A percentile compares a stretch with the other conserved stretches of the same genome.
phyloP scores from a whole-genome alignment of 139 green algal genomes.

The Picochlorum sp. region DNA sequence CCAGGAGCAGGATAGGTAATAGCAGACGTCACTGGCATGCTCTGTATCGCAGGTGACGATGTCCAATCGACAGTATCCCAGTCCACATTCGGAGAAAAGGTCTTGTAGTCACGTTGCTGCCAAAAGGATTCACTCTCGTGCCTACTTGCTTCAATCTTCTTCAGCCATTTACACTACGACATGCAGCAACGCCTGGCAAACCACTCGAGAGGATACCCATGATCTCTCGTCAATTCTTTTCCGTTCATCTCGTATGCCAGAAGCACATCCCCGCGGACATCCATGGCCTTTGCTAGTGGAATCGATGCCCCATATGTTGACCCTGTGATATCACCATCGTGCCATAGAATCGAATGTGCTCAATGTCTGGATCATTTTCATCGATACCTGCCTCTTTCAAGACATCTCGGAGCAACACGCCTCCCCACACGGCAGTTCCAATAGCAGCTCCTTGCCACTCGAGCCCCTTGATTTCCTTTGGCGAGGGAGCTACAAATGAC shows the following conservation, averaged over 20 bases:
- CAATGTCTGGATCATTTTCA: conserved; percentile 18
- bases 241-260: conserved; percentile 95
- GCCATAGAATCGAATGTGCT: conserved; percentile 55
- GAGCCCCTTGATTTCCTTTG: conserved; percentile 56
- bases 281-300: conserved; percentile 54
- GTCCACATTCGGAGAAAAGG: conserved; percentile 62
- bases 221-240: conserved; percentile 54
- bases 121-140: conserved; percentile 60
- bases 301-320: conserved; percentile 60
- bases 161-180: conserved; percentile 75
- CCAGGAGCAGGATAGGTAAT: conserved; percentile 53
- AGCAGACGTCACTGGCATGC: conserved; percentile 59
- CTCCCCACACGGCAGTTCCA: conserved; percentile 60
- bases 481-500: conserved; percentile 7
- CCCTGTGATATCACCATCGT: conserved; percentile 43
- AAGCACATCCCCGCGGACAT: conserved; percentile 55
- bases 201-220: conserved; percentile 68
- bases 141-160: conserved; percentile 38
- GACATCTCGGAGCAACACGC: conserved; percentile 71
- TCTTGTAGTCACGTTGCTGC: conserved; percentile 86
- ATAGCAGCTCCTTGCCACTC: conserved; percentile 69
- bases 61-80: conserved; percentile 82
- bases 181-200: conserved; percentile 65
- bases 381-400: conserved; percentile 48
- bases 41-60: conserved; percentile 53